Conservation (phyloP, 169 alveolate genomes). For the Eimeria sp. region DNA sequence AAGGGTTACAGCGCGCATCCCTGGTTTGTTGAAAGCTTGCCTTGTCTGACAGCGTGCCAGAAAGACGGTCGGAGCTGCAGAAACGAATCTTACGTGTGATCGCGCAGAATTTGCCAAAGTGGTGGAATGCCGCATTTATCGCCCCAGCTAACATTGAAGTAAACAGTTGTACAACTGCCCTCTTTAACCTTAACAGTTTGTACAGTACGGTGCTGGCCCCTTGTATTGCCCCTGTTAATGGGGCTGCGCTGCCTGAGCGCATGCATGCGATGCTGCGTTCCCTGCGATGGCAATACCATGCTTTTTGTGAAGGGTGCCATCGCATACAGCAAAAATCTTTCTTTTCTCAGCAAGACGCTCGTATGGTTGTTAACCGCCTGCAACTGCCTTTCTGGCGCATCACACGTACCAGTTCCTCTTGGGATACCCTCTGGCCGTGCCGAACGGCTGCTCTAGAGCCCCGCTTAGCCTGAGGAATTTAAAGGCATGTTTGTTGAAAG, state of each 20-base stretch:
- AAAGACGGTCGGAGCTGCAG: no score
- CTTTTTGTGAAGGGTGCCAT: not conserved
- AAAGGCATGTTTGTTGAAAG: not conserved
- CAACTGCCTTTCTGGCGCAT: not conserved
- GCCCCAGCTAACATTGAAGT: no score
- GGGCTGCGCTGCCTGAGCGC: slow-evolving; percentile 53
- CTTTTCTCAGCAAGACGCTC: not conserved
- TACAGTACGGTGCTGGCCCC: no score
- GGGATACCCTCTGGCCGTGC: not conserved
- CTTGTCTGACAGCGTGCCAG: no score
- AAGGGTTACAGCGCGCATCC: not conserved
- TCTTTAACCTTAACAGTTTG: no score
- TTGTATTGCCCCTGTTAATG: no score
- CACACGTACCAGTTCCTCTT: not conserved
- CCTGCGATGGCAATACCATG: not conserved
- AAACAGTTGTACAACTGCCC: no score
- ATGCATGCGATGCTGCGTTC: slow-evolving; percentile 19
- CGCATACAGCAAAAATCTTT: no score
- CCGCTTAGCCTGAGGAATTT: not conserved
- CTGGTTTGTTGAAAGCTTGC: no score
- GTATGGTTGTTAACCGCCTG: not conserved
- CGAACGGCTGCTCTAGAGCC: not conserved
- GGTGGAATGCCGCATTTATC: no score
- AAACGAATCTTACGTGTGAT: no score
- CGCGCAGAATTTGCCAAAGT: no score